Evolutionary conservation across 2,329 filamentous ascomycete genomes (phyloP).

Genomic region (Thelonectria blattea): DNA sequence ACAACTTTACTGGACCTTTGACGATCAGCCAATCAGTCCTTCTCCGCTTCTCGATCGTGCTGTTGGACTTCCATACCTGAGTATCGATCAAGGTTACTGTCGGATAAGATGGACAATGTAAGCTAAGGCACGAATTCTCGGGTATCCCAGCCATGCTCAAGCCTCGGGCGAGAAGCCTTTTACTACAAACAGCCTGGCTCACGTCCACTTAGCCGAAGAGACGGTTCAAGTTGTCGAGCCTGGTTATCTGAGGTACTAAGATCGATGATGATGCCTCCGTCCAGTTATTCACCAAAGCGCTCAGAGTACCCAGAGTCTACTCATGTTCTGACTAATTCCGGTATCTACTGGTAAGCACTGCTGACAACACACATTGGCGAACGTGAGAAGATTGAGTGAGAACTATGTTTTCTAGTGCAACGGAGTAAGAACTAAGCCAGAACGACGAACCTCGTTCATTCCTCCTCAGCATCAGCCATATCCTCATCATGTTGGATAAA

Average conservation of each 20-base stretch:
- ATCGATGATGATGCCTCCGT: no score
- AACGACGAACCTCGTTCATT: not conserved
- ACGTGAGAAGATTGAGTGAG: not conserved
- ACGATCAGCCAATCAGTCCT: not conserved
- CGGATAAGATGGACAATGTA: not conserved
- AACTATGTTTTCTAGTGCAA: not conserved
- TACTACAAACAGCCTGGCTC: no score
- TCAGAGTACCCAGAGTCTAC: no score
- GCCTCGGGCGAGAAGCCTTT: not conserved
- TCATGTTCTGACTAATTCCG: no score
- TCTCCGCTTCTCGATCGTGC: not conserved
- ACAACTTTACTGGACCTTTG: not conserved
- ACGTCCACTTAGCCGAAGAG: no score
- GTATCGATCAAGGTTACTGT: no score
- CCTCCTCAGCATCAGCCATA: slow-evolving; percentile 36
- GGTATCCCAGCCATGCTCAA: not conserved
- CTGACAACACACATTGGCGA: not conserved
- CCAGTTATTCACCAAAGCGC: no score
- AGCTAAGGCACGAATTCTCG: not conserved
- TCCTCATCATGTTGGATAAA: slow-evolving; percentile 65
- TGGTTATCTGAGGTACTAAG: no score
- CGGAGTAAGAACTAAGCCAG: not conserved
- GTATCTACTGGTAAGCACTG: no score
- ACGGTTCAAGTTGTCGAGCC: no score
- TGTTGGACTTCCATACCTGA: not conserved